A percentile compares a stretch with the other conserved stretches of the same genome.
Conservation (phyloP, 331 rosid species). For the Saraca asoca region DNA sequence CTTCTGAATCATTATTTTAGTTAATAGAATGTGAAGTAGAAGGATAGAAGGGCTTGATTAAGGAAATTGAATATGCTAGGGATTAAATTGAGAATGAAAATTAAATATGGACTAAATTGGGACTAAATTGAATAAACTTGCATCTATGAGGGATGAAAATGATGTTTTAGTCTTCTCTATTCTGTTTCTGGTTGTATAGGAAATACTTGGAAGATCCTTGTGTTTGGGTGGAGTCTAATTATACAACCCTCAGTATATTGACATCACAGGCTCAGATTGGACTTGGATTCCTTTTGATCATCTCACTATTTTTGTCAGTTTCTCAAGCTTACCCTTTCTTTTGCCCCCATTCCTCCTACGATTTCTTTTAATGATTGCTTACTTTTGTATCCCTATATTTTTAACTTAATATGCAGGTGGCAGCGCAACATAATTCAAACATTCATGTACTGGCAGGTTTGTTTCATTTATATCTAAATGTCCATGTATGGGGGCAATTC, state of each 20-base stretch:
- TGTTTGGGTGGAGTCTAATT: slow-evolving; percentile 93
- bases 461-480: slow-evolving; percentile 34
- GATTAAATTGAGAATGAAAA: no score
- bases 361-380: slow-evolving; percentile 23
- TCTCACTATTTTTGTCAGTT: slow-evolving; percentile 87
- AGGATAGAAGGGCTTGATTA: no score
- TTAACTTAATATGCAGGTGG: slow-evolving; percentile 60
- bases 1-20: no score
- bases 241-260: slow-evolving; percentile 71
- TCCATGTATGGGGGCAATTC: neutral
- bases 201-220: slow-evolving; percentile 90
- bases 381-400: slow-evolving; percentile 24
- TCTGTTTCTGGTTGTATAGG: slow-evolving; percentile 24
- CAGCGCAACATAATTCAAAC: slow-evolving; percentile 86
- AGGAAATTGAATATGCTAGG: no score
- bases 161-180: neutral
- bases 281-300: slow-evolving; percentile 78
- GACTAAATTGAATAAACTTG: no score
- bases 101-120: no score
- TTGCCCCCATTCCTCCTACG: neutral
- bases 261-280: slow-evolving; percentile 91
- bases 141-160: no score
- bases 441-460: slow-evolving; percentile 96
- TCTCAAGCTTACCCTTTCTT: slow-evolving; percentile 22
- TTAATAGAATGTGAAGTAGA: no score